Evolutionary conservation across 2,329 filamentous ascomycete species (phyloP).

Genomic region (Scorias spongiosa): DNA sequence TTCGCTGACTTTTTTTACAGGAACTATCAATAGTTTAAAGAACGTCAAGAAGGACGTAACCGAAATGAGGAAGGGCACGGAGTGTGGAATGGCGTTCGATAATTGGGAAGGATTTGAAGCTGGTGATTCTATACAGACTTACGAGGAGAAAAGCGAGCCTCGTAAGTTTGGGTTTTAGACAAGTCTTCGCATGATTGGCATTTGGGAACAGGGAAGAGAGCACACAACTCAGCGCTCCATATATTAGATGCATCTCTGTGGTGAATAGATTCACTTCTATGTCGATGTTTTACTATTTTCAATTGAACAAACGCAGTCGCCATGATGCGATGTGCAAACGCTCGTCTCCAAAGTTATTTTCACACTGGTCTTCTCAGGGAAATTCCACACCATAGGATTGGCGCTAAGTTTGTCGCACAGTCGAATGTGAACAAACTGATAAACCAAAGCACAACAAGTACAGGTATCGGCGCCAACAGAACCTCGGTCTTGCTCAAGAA

Average conservation of each 20-base stretch:
- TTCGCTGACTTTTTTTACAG: constrained; percentile 30
- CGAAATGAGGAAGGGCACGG: constrained; percentile 82
- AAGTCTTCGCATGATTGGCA: too few species aligned
- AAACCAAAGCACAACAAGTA: constrained; percentile 45
- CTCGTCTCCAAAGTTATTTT: neutral
- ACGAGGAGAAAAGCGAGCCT: constrained; percentile 64
- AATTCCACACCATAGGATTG: constrained; percentile 35
- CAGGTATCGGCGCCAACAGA: constrained; percentile 45
- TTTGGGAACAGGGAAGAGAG: too few species aligned
- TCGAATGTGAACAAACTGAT: constrained; percentile 36
- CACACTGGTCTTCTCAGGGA: constrained; percentile 27
- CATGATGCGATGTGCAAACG: too few species aligned
- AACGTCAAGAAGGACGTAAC: constrained; percentile 81
- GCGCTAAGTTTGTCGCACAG: constrained; percentile 35
- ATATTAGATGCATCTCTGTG: too few species aligned
- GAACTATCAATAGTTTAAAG: constrained; percentile 66
- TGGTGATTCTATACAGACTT: constrained; percentile 78
- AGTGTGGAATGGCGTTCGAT: constrained; percentile 80
- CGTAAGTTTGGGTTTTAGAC: constrained; percentile 29
- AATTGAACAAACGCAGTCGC: too few species aligned
- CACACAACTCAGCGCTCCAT: too few species aligned
- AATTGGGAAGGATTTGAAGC: constrained; percentile 62
- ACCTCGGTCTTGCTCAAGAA: constrained; percentile 54
- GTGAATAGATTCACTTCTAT: too few species aligned
- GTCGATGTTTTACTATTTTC: too few species aligned